Evolutionary conservation across 2,329 filamentous ascomycete genomes (phyloP), one percentile per base, ranked within the genome.

Genomic region (Neurospora sp.): DNA sequence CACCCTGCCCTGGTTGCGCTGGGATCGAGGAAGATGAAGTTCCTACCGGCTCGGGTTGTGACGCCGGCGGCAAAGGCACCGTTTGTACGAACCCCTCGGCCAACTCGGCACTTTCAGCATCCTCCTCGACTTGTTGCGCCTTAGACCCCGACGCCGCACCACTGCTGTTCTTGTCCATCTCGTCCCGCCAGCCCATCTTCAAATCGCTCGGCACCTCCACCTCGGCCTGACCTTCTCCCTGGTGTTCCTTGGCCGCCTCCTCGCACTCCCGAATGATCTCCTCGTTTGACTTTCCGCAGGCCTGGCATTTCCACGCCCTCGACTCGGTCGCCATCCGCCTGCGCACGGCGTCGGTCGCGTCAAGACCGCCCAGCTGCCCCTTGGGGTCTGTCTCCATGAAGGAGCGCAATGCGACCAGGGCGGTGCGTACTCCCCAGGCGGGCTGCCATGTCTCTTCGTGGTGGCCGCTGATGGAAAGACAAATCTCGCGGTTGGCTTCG

Each of bases 381-480:
- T 87, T 89, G 9, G 92, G 89, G 75, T 95, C 92, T 3, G 91
- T 94, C 79, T 96, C 93, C 93, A 99, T 98, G 80, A 97, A 97
- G 75, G 88, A 91, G 69, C 96, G 84, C 67, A 98, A 88, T 15
- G 88, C 88, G 58, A 90, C 87, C 7, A 99, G 82, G 17, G 96
- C 95, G 4, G 96, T 98, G 71, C 96, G 87, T 10, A 99, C 91
- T 0, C 96, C 96, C 96, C 96, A 99, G 0, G 96, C 96, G 0
- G 96, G 96, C 85, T 97, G 95, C 96, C 96, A 99, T 17, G 93
- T 97, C 83, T 98, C 96, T 80, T 98, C 96, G 81, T 99, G 96
- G 80, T 97, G 95, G 2, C 94, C 95, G 68, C 89, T 92, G 76
- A 98, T 99, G 76, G 89, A 93, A 17, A 99, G 88, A 78, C 96